phyloP scores from a whole-genome alignment of 1,139 yeast species.

The Suhomyces wounanorum region DNA sequence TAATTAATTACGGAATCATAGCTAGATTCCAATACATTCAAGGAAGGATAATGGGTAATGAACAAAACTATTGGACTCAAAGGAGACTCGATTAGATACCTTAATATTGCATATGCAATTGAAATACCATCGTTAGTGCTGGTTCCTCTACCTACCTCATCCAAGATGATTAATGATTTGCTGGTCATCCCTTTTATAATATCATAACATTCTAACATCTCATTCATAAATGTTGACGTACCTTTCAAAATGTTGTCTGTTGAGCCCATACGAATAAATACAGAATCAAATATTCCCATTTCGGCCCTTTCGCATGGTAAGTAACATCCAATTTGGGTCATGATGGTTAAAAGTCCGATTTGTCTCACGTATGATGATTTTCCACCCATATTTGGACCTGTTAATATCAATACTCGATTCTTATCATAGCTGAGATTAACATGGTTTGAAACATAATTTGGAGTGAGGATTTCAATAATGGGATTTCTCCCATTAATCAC shows the following conservation, averaged over 20 bases:
- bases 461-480: slow-evolving; percentile 57
- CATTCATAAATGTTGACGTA: slow-evolving; percentile 77
- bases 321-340: slow-evolving; percentile 55
- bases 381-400: slow-evolving; percentile 82
- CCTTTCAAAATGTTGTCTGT: slow-evolving; percentile 67
- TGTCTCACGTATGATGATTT: slow-evolving; percentile 71
- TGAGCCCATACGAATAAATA: slow-evolving; percentile 70
- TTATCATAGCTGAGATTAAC: slow-evolving; percentile 47
- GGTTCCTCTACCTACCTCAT: slow-evolving; percentile 79
- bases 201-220: slow-evolving; percentile 63
- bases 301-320: slow-evolving; percentile 44
- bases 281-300: slow-evolving; percentile 61
- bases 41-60: slow-evolving; percentile 85
- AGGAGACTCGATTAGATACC: slow-evolving; percentile 53
- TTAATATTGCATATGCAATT: slow-evolving; percentile 76
- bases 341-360: slow-evolving; percentile 57
- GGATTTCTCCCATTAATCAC: slow-evolving; percentile 75
- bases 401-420: slow-evolving; percentile 59
- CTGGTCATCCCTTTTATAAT: slow-evolving; percentile 50
- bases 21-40: slow-evolving; percentile 52
- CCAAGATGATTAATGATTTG: slow-evolving; percentile 59
- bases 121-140: slow-evolving; percentile 90
- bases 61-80: slow-evolving; percentile 64
- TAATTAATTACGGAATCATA: slow-evolving; percentile 53
- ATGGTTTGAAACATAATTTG: slow-evolving; percentile 69